phyloP scores from a whole-genome alignment of 2,329 filamentous ascomycete species.

The Coleophoma eucalyptorum region DNA sequence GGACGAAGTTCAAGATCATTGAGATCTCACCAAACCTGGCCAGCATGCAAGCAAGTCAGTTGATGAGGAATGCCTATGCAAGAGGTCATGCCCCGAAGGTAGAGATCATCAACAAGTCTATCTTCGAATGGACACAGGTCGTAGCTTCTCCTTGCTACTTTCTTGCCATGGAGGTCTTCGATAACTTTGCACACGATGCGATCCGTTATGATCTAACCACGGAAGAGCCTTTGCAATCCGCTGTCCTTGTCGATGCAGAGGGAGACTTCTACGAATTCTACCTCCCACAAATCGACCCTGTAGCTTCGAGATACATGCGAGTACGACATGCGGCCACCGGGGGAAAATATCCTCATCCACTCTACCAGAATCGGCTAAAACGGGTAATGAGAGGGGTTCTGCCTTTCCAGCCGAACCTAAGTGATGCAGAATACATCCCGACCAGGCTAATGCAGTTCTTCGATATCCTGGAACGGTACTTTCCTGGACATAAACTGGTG shows the following conservation, averaged over 20 bases:
- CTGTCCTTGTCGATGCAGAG: conserved; percentile 76
- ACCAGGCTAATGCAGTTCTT: conserved; percentile 97
- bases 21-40: conserved; percentile 88
- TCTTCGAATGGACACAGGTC: conserved; percentile 89
- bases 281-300: conserved; percentile 72
- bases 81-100: conserved; percentile 80
- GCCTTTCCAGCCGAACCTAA: conserved; percentile 74
- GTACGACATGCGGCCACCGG: conserved; percentile 75
- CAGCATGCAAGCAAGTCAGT: conserved; percentile 67
- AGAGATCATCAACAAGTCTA: conserved; percentile 89
- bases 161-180: conserved; percentile 94
- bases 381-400: conserved; percentile 59
- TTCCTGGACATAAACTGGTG: conserved; percentile 84
- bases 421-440: conserved; percentile 85
- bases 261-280: conserved; percentile 98
- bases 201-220: conserved; percentile 86
- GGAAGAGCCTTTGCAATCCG: conserved; percentile 80
- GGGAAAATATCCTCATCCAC: conserved; percentile 55
- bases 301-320: conserved; percentile 77
- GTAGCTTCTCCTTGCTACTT: conserved; percentile 97
- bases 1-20: conserved; percentile 92
- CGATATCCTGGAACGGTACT: conserved; percentile 80
- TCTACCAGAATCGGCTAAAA: conserved; percentile 51
- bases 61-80: conserved; percentile 62
- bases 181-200: conserved; percentile 95